Percentiles rank a stretch among this genome's conserved stretches.
phyloP scores from a whole-genome alignment of 495 filamentous ascomycete genomes.

The Choiromyces venosus region DNA sequence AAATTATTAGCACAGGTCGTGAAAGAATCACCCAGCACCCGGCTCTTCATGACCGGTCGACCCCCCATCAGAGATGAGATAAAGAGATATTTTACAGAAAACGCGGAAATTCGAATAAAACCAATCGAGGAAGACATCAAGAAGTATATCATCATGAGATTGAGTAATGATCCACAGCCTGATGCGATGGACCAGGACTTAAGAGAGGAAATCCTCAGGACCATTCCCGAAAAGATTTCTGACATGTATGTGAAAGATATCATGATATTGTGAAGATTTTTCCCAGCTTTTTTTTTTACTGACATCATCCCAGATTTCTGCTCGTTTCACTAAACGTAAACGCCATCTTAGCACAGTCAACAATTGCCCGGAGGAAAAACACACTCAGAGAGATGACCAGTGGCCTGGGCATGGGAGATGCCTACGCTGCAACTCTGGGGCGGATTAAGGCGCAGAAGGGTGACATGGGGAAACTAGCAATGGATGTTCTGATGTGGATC shows the following conservation, averaged over 20 bases:
- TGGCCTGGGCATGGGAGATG: background rate
- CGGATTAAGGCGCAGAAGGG: background rate
- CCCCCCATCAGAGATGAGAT: background rate
- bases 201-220: background rate
- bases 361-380: background rate
- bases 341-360: background rate
- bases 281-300: background rate
- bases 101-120: background rate
- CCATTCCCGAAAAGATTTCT: background rate
- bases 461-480: background rate
- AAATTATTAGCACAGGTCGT: background rate
- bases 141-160: background rate
- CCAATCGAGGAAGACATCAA: background rate
- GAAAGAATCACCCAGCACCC: background rate
- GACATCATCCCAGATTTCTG: background rate
- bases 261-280: background rate
- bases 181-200: background rate
- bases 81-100: background rate
- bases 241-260: background rate
- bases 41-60: background rate
- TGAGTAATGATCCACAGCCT: background rate
- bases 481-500: background rate
- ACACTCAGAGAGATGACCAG: background rate
- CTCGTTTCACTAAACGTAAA: background rate
- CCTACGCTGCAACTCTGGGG: background rate